Evolutionary conservation across 1,284 basidiomycete genomes (phyloP), one percentile per base, ranked within the genome.

Genomic region (Chalciporus sp.): DNA sequence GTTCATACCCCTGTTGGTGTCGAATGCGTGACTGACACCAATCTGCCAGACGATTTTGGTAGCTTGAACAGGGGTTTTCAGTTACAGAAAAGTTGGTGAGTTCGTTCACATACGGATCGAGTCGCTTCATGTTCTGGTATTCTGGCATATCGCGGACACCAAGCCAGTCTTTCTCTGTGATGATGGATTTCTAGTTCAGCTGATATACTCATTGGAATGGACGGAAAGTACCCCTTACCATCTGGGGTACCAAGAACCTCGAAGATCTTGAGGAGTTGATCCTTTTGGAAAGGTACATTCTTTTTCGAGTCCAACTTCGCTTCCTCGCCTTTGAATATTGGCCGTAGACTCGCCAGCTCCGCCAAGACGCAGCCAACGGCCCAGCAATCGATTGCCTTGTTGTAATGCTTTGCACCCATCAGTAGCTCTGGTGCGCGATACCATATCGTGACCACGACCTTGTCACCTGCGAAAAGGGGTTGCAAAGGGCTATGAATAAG

Each of bases 371-470:
- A 99, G 0, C 95, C 96, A 3, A 98, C 86, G 6, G 95, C 94
- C 96, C 96, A 98, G 53, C 92, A 86, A 65, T 97, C 94, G 42
- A 99, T 88, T 1, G 95, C 92, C 57, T 94, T 94, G 51, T 95
- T 95, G 72, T 99, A 99, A 71, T 99, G 96, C 57, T 95, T 92
- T 2, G 95, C 93, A 12, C 96, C 96, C 68, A 98, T 81, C 9
- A 98, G 81, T 3, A 98, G 83, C 70, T 99, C 96, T 0, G 96
- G 96, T 2, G 95, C 94, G 44, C 96, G 89, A 67, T 99, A 99
- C 96, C 96, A 99, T 63, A 99, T 98, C 0, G 97, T 99, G 2
- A 99, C 97, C 33, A 99, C 97, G 11, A 99, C 95, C 70, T 98
- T 98, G 76, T 99, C 96, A 19, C 94, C 94, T 1, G 85, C 83